Percentiles rank a stretch among this genome's conserved stretches.
Conservation (phyloP, 495 filamentous ascomycete genomes). For the Sporormia fimetaria region DNA sequence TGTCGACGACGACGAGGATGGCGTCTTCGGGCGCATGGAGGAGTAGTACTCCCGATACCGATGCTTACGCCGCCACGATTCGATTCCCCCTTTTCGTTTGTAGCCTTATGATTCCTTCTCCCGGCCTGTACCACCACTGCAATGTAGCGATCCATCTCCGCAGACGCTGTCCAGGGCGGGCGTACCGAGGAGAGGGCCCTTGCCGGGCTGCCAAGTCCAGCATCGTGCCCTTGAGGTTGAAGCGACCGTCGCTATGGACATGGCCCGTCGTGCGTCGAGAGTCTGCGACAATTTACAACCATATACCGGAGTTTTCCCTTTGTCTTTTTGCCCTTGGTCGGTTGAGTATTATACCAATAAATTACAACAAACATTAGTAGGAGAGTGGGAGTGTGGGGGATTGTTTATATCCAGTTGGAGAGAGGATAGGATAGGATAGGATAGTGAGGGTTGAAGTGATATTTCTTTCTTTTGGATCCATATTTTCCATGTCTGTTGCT, state of each 20-base stretch:
- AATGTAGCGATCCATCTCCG: conserved; percentile 25
- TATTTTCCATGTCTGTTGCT: no score
- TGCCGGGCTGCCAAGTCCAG: not conserved
- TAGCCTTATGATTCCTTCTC: conserved; percentile 5
- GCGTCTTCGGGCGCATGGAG: conserved; percentile 93
- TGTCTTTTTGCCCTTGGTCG: no score
- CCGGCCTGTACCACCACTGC: conserved; percentile 19
- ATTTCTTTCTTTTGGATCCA: no score
- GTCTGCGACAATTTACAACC: conserved; percentile 7
- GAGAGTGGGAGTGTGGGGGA: no score
- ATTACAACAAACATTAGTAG: not conserved
- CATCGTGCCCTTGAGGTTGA: conserved; percentile 28
- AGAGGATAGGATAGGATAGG: no score
- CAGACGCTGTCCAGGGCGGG: conserved; percentile 13
- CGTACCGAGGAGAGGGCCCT: conserved; percentile 30
- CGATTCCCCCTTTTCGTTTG: conserved; percentile 1
- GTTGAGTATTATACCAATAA: not conserved
- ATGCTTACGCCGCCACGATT: not conserved
- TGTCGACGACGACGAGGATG: conserved; percentile 86
- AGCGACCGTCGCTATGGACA: conserved; percentile 15
- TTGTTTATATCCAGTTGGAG: no score
- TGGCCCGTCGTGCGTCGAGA: conserved; percentile 25
- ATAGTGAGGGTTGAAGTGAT: no score
- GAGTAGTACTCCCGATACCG: conserved; percentile 40
- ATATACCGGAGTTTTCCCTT: conserved; percentile 16